Evolutionary conservation across 2,329 filamentous ascomycete species (phyloP), one percentile per base, ranked within the genome.

Genomic region (Aspergillus chevalieri): DNA sequence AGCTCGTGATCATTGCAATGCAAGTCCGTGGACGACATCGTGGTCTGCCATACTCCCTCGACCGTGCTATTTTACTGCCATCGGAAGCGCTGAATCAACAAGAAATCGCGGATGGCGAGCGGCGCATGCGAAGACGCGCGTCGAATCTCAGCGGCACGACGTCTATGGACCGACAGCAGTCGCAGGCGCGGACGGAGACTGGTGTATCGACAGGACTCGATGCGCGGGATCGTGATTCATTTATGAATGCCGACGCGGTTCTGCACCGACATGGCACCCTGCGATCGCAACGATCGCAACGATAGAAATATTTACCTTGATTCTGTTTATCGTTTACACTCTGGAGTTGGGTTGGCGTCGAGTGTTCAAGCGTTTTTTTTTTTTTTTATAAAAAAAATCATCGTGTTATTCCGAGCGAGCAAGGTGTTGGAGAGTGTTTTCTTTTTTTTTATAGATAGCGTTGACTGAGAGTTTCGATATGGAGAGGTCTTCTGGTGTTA

Each of bases 31-130:
- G 82, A 26, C 74, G 82, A 5, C 82, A 85, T 59, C 80, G 82
- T 71, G 82, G 82, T 28, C 67, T 85, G 0, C 82, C 82, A 0
- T 84, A 85, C 58, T 68, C 89, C 64, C 68, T 86, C 6, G 85
- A 89, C 57, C 80, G 84, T 44, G 85, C 85, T 26, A 85, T 88
- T 47, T 66, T 88, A 1, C 74, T 88, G 1, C 85, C 85, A 0
- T 82, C 78, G 8, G 84, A 87, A 53, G 75, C 77, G n/a, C 65
- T 85, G 3, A 78, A 85, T 47, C 72, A 79, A 54, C 81, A 80
- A 49, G 84, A 86, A 57, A 74, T 75, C 4, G 72, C 71, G 22
- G 77, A 82, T 51, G 75, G 75, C 1, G 73, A 74, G 19, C 69
- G 70, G 21, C 65, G 76, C 38, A 61, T 72, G 54, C 69, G 66